Evolutionary conservation across 352 stramenopile species (phyloP), one percentile per base, ranked within the genome.

Genomic region (Globisporangium iwayamae): DNA sequence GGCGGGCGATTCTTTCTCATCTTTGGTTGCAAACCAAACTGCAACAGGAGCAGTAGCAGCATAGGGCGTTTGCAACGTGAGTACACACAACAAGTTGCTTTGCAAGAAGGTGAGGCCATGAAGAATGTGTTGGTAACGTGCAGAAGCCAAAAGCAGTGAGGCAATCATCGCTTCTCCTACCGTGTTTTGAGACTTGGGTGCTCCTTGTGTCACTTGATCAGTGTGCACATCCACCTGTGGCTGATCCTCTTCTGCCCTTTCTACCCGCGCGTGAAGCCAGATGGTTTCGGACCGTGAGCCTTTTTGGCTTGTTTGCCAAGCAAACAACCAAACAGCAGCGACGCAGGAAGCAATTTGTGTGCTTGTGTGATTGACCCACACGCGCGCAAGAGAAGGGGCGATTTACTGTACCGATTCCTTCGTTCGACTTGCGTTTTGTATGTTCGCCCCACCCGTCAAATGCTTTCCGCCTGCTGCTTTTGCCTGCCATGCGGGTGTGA

Each of bases 191-290:
- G 22, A 25, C 22, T 25, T 25, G 22, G 22, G 22, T 25, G 22
- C 22, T 25, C 28, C 10, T 11, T 18, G 56, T 62, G 46, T 62
- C 56, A 62, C 30, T 52, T 62, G 56, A 62, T 62, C 46, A 43
- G 56, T 62, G 56, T 62, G 56, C 43, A 36, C 56, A 54, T 62
- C 56, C 53, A 39, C 32, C 25, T 46, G 41, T 16, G 25, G 41
- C 56, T 55, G 56, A 55, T 45, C 43, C 56, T 11, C 11, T 55
- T 43, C 30, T 14, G 43, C 56, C 56, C 20, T 34, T 36, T 55
- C 48, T 16, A 20, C 25, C 9, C 47, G 41, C 41, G 22, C 4
- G 13, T 7, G 32, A 36, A 36, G 32, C 32, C 32, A 36, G 32
- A 36, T 36, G 36, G 36, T 41, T 41, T 14, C 11, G 22, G 22